Percentiles rank a stretch among this genome's conserved stretches.
Evolutionary conservation across 1,139 yeast species (phyloP).

Genomic region (Hansenula anomala): DNA sequence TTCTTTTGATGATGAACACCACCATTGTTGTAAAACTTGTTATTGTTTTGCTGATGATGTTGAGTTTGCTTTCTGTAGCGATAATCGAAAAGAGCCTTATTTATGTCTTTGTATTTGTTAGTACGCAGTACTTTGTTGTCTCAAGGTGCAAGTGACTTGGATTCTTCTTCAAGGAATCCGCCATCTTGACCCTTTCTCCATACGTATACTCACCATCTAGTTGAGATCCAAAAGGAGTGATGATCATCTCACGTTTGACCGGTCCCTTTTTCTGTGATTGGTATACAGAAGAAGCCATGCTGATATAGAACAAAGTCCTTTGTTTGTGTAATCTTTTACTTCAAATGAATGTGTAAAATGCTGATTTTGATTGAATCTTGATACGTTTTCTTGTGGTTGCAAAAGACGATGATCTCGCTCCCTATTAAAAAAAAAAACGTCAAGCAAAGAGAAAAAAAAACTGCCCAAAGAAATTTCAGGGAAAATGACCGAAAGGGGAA

Average conservation of each 20-base stretch:
- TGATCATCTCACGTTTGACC: conserved; percentile 9
- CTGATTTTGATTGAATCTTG: background rate
- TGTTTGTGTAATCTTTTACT: background rate
- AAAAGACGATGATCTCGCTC: background rate
- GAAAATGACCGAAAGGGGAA: too few species aligned
- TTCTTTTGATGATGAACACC: background rate
- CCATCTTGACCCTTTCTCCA: background rate
- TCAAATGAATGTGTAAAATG: background rate
- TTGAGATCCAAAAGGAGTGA: conserved; percentile 15
- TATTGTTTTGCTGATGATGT: conserved; percentile 5
- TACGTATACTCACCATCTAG: conserved; percentile 14
- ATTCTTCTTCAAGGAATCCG: background rate
- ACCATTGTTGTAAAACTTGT: conserved; percentile 1
- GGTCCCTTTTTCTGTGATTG: background rate
- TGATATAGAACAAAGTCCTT: background rate
- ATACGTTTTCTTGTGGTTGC: background rate
- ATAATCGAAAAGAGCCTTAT: conserved; percentile 21
- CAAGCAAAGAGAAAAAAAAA: background rate
- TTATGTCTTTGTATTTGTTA: conserved; percentile 14
- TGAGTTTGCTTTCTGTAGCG: conserved; percentile 20
- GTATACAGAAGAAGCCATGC: conserved; percentile 1
- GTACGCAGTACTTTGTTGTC: too few species aligned
- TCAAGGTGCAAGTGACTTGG: too few species aligned
- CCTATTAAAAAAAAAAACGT: background rate
- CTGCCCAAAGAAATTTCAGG: too few species aligned